Conservation (phyloP, 2,329 filamentous ascomycete species). For the Venturia nashicola region DNA sequence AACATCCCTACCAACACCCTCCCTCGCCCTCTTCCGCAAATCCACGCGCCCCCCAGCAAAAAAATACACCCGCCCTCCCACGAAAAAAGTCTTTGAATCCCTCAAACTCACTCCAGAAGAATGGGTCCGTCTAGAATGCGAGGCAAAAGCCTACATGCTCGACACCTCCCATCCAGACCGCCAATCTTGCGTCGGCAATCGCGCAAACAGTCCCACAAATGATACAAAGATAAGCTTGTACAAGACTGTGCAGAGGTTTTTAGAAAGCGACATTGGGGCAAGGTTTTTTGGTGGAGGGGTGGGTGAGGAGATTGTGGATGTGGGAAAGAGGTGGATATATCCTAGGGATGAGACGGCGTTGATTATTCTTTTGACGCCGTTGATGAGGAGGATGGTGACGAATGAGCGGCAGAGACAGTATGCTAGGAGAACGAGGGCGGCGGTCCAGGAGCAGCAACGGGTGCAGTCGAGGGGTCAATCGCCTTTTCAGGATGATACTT, state of each 20-base stretch:
- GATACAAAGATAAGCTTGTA: conserved; percentile 45
- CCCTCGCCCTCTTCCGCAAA: conserved; percentile 39
- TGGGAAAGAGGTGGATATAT: conserved; percentile 35
- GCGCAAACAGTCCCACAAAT: conserved; percentile 41
- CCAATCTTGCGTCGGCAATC: conserved; percentile 44
- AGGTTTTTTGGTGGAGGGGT: conserved; percentile 33
- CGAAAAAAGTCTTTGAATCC: conserved; percentile 45
- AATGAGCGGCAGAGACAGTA: conserved; percentile 47
- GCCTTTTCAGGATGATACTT: neutral
- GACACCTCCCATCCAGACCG: conserved; percentile 41
- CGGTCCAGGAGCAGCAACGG: neutral
- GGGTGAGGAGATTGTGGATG: neutral
- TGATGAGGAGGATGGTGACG: conserved; percentile 46
- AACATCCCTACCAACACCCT: conserved; percentile 19
- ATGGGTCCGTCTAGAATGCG: conserved; percentile 42
- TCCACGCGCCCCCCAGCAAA: conserved; percentile 30
- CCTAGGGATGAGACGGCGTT: conserved; percentile 43
- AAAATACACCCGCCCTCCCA: conserved; percentile 45
- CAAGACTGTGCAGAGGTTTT: conserved; percentile 43
- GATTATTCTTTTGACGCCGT: conserved; percentile 43
- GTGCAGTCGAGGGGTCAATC: neutral
- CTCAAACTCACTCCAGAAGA: conserved; percentile 44
- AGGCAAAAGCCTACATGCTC: conserved; percentile 46
- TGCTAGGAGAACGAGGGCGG: conserved; percentile 21
- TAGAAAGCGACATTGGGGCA: conserved; percentile 37